Evolutionary conservation across 2,329 filamentous ascomycete species (phyloP).

Genomic region (Cordyceps sp.): DNA sequence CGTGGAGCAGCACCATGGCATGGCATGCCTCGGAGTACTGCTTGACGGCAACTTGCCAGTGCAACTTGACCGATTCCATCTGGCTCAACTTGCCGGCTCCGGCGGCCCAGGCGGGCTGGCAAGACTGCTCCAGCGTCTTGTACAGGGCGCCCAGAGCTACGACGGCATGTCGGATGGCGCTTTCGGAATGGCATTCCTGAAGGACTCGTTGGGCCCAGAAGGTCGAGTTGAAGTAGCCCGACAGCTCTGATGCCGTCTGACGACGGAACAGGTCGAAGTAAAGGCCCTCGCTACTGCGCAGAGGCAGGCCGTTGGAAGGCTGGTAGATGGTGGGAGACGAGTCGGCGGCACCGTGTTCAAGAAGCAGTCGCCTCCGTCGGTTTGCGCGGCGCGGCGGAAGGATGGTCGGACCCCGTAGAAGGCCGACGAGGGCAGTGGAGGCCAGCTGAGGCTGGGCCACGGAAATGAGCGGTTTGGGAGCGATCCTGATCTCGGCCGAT

Average conservation of each 20-base stretch:
- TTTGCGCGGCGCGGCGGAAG: slow-evolving; percentile 16
- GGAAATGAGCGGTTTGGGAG: too few species aligned
- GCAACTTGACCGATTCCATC: slow-evolving; percentile 22
- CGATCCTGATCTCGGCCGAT: slow-evolving; percentile 30
- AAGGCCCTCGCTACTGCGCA: slow-evolving; percentile 33
- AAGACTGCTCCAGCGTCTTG: slow-evolving; percentile 44
- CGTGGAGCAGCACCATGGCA: slow-evolving; percentile 26
- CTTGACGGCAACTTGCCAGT: slow-evolving; percentile 43
- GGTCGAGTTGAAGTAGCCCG: slow-evolving; percentile 48
- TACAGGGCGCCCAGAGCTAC: slow-evolving; percentile 50
- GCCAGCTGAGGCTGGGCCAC: too few species aligned
- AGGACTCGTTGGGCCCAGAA: slow-evolving; percentile 50
- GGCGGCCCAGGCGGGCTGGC: slow-evolving; percentile 33
- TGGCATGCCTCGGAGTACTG: slow-evolving; percentile 42
- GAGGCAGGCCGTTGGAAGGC: slow-evolving; percentile 26
- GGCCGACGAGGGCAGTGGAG: slow-evolving; percentile 2
- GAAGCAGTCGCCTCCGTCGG: slow-evolving; percentile 4
- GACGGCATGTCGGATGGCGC: slow-evolving; percentile 46
- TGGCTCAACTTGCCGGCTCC: slow-evolving; percentile 4
- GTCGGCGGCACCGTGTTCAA: slow-evolving; percentile 5
- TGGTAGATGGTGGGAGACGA: slow-evolving; percentile 19
- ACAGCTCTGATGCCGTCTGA: slow-evolving; percentile 44
- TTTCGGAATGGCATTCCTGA: slow-evolving; percentile 44
- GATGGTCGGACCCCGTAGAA: slow-evolving; percentile 8
- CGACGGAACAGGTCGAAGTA: slow-evolving; percentile 47